Evolutionary conservation across 371 early-diverging fungal species (phyloP).

Genomic region (Mortierella sp.): DNA sequence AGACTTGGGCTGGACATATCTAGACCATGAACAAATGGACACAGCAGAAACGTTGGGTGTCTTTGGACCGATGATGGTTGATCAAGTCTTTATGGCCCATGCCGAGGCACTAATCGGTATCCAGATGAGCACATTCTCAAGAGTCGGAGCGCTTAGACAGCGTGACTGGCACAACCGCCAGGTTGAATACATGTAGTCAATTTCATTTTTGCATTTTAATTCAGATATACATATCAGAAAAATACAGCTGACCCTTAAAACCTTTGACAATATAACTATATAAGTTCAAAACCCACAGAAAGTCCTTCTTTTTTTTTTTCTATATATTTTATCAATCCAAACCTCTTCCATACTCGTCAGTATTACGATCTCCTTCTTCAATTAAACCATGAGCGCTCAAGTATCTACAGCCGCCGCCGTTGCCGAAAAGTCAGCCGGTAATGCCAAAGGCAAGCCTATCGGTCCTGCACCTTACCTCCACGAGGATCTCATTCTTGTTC

Average conservation of each 20-base stretch:
- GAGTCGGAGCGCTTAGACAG: conserved; percentile 41
- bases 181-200: conserved; percentile 36
- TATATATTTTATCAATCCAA: no score
- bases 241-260: no score
- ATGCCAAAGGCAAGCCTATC: conserved; percentile 12
- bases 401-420: not conserved
- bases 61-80: conserved; percentile 57
- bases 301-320: no score
- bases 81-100: conserved; percentile 45
- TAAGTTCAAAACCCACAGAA: no score
- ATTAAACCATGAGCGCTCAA: not conserved
- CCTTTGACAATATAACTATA: no score
- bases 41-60: conserved; percentile 28
- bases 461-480: conserved; percentile 32
- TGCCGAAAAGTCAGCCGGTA: not conserved
- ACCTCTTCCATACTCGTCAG: no score
- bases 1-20: conserved; percentile 24
- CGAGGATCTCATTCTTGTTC: conserved; percentile 27
- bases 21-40: conserved; percentile 40
- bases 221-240: no score
- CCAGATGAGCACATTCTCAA: conserved; percentile 50
- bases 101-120: conserved; percentile 43
- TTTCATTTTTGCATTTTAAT: no score
- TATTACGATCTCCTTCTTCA: no score
- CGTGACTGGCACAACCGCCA: conserved; percentile 40